Conservation (phyloP, 345 rosid species). For the Carallia brachiata region DNA sequence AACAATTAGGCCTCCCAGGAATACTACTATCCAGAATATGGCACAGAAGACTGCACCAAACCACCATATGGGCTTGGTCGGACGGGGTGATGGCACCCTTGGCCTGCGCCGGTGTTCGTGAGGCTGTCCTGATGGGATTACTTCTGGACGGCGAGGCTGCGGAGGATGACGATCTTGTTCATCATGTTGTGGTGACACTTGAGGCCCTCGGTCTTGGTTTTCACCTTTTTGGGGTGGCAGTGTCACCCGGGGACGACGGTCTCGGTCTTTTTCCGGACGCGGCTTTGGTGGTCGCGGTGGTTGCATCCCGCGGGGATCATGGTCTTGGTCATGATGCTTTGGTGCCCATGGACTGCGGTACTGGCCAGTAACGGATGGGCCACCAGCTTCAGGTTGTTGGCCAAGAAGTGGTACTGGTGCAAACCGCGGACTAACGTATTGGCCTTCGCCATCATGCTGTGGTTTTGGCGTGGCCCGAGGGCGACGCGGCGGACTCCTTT, state of each 20-base stretch:
- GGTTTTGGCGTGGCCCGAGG: slow-evolving; percentile 8
- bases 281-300: not conserved
- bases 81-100: slow-evolving; percentile 23
- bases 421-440: too few species aligned
- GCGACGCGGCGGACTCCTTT: slow-evolving; percentile 6
- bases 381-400: not conserved
- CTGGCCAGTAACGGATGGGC: not conserved
- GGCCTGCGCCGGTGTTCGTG: slow-evolving; percentile 10
- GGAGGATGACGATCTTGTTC: slow-evolving; percentile 6
- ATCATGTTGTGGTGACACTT: not conserved
- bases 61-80: slow-evolving; percentile 43
- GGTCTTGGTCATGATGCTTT: not conserved
- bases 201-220: not conserved
- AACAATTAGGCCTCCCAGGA: slow-evolving; percentile 58
- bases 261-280: not conserved
- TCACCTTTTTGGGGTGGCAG: not conserved
- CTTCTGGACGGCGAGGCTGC: slow-evolving; percentile 16
- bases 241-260: not conserved
- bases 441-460: not conserved
- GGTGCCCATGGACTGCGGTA: not conserved
- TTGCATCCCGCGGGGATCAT: not conserved
- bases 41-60: slow-evolving; percentile 55
- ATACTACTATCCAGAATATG: slow-evolving; percentile 50
- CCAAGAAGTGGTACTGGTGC: too few species aligned
- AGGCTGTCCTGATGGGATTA: slow-evolving; percentile 15